Evolutionary conservation across 2,329 filamentous ascomycete genomes (phyloP), one percentile per base, ranked within the genome.

Genomic region (Paracamarosporium sp.): DNA sequence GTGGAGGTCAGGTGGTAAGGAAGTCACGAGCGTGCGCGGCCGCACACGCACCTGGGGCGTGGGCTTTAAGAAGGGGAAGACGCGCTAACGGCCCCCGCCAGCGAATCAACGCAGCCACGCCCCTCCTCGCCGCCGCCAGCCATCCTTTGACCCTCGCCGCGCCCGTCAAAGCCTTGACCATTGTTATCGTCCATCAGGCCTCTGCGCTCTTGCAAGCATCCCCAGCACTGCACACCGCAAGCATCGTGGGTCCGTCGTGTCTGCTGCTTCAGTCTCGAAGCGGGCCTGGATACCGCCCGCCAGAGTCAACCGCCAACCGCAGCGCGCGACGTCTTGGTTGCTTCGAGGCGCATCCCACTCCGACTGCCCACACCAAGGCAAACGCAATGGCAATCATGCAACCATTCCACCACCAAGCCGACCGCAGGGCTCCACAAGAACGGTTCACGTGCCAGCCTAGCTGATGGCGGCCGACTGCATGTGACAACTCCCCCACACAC

Each of bases 401-500:
- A 50, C 47, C 45, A 25, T 48, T 30, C 43, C 25, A 17, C 17
- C 30, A 45, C 25, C 43, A 45, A 5, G 9, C 43, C 22, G 25
- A n/a, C 43, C 25, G 25, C 25, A 46, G 27, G 25, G 25, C 43
- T 46, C 43, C 43, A 46, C 43, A 30, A n/a, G 43, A 17, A 9
- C 20, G 28, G 47, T 50, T 50, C 47, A 50, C 47, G 47, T 50
- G 47, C 35, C 7, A 36, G n/a, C 30, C 44, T 47, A 47, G 44
- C 44, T 47, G 44, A 47, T 35, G 30, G 30, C 8, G 27, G 15
- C 44, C 35, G 43, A 11, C 22, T 12, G 36, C 48, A 51, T 51
- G 48, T 51, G 48, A 51, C 44, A 33, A 6, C n/a, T 35, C 28
- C 30, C 44, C 44, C 44, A 17, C 44, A 47, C 44, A 47, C 43